Conservation (phyloP, 768 basidiomycete species). For the Symmetrospora coprosmae region DNA sequence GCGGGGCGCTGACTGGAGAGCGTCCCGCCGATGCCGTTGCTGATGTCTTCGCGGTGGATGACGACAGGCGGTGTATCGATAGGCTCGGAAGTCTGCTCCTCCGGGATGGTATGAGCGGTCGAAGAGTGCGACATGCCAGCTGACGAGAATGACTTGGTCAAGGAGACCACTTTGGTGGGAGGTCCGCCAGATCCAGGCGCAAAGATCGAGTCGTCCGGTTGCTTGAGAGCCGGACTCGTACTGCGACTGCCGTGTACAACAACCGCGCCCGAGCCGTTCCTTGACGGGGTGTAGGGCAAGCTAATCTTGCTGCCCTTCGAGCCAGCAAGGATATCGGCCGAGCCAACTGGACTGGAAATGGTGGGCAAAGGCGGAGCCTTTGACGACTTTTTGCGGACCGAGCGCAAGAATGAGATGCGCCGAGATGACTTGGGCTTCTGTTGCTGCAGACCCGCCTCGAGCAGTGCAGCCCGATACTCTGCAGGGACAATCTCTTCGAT, state of each 20-base stretch:
- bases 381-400: conserved; percentile 24
- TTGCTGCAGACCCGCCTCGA: conserved; percentile 8
- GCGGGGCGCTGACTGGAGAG: background rate
- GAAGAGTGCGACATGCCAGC: background rate
- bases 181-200: background rate
- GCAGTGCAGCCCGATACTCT: conserved; percentile 65
- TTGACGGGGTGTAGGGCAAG: background rate
- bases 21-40: background rate
- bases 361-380: conserved; percentile 16
- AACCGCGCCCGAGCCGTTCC: no score
- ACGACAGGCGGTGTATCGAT: background rate
- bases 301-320: background rate
- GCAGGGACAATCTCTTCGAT: conserved; percentile 89
- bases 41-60: background rate
- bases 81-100: background rate
- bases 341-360: background rate
- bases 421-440: conserved; percentile 26
- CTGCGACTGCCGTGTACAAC: background rate
- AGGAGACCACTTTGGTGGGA: background rate
- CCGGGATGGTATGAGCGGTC: background rate
- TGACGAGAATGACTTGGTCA: background rate
- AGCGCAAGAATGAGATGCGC: conserved; percentile 30
- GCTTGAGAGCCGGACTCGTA: background rate
- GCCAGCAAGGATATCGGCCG: background rate
- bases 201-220: conserved; percentile 9